Conservation (phyloP, 169 alveolate genomes). For the Neospora caninum region DNA sequence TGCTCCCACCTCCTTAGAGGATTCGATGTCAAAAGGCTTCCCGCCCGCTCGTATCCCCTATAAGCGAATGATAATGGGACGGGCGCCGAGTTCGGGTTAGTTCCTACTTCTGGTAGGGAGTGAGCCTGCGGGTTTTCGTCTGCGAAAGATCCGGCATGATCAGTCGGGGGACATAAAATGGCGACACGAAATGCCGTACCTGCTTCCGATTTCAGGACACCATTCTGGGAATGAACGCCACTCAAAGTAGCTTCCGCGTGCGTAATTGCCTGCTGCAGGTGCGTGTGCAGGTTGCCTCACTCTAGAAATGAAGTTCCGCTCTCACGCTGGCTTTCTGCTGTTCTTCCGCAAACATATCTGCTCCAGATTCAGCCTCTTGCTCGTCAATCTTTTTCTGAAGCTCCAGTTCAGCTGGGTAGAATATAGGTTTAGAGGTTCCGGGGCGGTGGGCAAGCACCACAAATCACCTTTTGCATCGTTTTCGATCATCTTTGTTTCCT, state of each 20-base stretch:
- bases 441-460: background rate
- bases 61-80: too few relatives aligned
- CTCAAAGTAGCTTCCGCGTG: slow-evolving; percentile 7
- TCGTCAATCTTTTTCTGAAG: background rate
- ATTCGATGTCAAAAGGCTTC: background rate
- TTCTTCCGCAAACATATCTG: background rate
- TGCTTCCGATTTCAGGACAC: background rate
- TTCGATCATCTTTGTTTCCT: slow-evolving; percentile 22
- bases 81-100: too few relatives aligned
- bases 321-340: background rate
- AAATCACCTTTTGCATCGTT: background rate
- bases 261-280: slow-evolving; percentile 5
- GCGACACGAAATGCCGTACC: background rate
- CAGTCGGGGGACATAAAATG: too few relatives aligned
- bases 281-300: background rate
- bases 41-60: background rate
- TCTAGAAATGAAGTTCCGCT: background rate
- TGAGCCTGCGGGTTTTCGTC: too few relatives aligned
- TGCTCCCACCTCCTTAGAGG: slow-evolving; percentile 16
- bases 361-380: background rate
- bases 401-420: background rate
- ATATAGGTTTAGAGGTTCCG: background rate
- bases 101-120: too few relatives aligned
- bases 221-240: background rate
- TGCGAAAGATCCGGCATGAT: too few relatives aligned